Percentiles rank a stretch among this genome's conserved stretches.
Evolutionary conservation across 192 early-diverging fungal genomes (phyloP).

Genomic region (Coemansia sp.): DNA sequence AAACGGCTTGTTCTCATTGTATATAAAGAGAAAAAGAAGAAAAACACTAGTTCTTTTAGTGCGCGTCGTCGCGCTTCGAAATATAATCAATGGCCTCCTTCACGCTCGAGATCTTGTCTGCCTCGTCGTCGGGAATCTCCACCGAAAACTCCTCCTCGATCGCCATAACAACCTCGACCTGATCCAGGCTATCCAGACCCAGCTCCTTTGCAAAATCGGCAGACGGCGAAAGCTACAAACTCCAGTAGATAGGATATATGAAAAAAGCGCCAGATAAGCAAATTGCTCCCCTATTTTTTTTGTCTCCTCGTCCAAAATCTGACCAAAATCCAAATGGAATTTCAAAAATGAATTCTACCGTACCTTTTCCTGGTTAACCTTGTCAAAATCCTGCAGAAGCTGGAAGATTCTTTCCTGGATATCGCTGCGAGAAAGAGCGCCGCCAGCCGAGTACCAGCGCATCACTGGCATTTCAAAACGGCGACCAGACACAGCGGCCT

Average conservation of each 20-base stretch:
- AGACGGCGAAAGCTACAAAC: constrained; percentile 70
- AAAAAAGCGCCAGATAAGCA: too few relatives aligned
- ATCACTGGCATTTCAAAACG: constrained; percentile 2
- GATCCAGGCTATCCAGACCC: constrained; percentile 93
- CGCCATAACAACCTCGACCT: constrained; percentile 99
- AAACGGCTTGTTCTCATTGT: too few relatives aligned
- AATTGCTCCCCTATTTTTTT: too few relatives aligned
- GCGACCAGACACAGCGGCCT: background rate
- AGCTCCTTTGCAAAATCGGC: constrained; percentile 93
- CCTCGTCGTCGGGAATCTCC: constrained; percentile 96
- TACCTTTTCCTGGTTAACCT: constrained; percentile 93
- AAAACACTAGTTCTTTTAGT: constrained; percentile 46
- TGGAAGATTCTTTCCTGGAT: constrained; percentile 87
- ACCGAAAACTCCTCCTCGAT: constrained; percentile 99
- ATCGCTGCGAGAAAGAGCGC: constrained; percentile 61
- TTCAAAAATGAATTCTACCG: background rate
- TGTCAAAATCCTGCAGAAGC: constrained; percentile 93
- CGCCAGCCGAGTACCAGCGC: constrained; percentile 75
- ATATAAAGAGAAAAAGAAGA: background rate
- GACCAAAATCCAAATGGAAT: too few relatives aligned
- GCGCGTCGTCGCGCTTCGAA: constrained; percentile 65
- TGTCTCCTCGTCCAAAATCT: too few relatives aligned
- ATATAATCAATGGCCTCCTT: constrained; percentile 88
- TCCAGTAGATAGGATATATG: too few relatives aligned
- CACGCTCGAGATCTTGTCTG: constrained; percentile 91